Conservation (phyloP, 768 basidiomycete genomes). For the Leccinum longicurvipes region DNA sequence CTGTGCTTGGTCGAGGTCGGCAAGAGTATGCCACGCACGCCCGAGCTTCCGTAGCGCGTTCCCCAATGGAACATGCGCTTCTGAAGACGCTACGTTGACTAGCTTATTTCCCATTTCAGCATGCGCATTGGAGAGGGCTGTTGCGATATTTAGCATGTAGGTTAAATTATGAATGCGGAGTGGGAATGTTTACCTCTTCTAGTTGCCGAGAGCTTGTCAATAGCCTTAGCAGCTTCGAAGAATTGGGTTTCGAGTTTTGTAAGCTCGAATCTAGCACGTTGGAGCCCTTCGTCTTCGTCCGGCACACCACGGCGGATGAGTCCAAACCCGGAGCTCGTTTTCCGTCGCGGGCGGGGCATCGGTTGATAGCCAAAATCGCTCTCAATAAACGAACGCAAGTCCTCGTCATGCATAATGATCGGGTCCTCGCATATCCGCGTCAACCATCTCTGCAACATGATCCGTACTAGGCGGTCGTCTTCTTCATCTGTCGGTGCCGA, state of each 20-base stretch:
- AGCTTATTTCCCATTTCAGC: constrained; percentile 94
- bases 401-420: constrained; percentile 85
- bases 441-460: constrained; percentile 94
- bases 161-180: background rate
- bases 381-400: constrained; percentile 92
- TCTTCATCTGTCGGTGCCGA: constrained; percentile 98
- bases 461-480: constrained; percentile 92
- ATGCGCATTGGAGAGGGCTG: constrained; percentile 75
- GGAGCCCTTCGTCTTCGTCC: constrained; percentile 93
- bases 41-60: constrained; percentile 85
- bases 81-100: constrained; percentile 83
- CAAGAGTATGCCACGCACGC: constrained; percentile 79
- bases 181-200: constrained; percentile 58
- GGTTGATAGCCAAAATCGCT: constrained; percentile 97
- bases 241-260: constrained; percentile 91
- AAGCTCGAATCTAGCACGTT: constrained; percentile 85
- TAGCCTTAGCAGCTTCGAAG: constrained; percentile 86
- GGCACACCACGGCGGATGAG: constrained; percentile 78
- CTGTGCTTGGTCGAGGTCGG: constrained; percentile 88
- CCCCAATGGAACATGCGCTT: constrained; percentile 80
- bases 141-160: background rate
- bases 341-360: constrained; percentile 70
- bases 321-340: constrained; percentile 69
- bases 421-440: constrained; percentile 90
- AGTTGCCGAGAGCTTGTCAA: constrained; percentile 79